Evolutionary conservation across 306 rosid species (phyloP).

Genomic region (Dryas drummondii): DNA sequence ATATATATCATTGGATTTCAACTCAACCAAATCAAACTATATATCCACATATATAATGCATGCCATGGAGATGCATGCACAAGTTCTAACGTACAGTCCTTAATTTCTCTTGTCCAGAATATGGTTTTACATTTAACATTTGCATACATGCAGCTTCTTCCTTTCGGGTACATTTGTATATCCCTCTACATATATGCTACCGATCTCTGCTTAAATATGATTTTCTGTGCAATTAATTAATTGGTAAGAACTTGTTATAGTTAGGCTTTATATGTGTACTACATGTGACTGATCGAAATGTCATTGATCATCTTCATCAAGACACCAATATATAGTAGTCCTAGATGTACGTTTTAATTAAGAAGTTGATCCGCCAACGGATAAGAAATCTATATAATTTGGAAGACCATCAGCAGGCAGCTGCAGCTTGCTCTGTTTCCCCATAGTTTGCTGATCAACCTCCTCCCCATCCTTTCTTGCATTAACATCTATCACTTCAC

Average conservation of each 20-base stretch:
- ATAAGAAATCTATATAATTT: slow-evolving; percentile 58
- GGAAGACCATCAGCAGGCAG: slow-evolving; percentile 30
- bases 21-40: too few relatives aligned
- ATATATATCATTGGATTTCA: too few relatives aligned
- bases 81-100: too few relatives aligned
- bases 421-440: slow-evolving; percentile 19
- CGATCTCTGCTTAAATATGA: not conserved
- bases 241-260: not conserved
- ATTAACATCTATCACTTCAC: slow-evolving; percentile 65
- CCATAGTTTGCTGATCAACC: slow-evolving; percentile 53
- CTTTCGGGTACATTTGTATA: too few relatives aligned
- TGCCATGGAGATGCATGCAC: too few relatives aligned
- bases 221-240: not conserved
- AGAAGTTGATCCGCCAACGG: slow-evolving; percentile 33
- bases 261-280: not conserved
- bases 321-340: not conserved
- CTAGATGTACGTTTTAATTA: slow-evolving; percentile 5
- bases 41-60: too few relatives aligned
- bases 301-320: slow-evolving; percentile 21
- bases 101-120: too few relatives aligned
- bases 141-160: too few relatives aligned
- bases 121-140: too few relatives aligned
- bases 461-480: slow-evolving; percentile 71
- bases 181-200: too few relatives aligned
- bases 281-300: not conserved